Conservation (phyloP, 164 flowering plant species). For the Saururus chinensis region DNA sequence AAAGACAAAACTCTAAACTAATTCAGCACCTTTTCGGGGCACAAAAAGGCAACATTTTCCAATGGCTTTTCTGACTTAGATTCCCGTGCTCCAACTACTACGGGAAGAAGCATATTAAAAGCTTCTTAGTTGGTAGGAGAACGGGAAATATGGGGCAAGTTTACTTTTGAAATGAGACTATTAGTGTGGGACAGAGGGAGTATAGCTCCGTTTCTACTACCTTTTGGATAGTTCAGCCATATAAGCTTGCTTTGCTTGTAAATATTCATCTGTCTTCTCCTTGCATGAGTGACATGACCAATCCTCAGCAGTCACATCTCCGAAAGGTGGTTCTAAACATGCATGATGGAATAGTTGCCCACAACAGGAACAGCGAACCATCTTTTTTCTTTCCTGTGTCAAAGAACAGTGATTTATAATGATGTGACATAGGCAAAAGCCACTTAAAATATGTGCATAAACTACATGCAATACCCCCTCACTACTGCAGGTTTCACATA, state of each 20-base stretch:
- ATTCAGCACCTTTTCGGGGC: too few relatives aligned
- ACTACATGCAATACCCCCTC: slow-evolving; percentile 53
- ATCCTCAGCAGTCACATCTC: slow-evolving; percentile 38
- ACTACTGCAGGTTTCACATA: slow-evolving; percentile 69
- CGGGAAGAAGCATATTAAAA: too few relatives aligned
- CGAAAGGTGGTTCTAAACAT: slow-evolving; percentile 66
- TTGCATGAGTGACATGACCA: slow-evolving; percentile 92
- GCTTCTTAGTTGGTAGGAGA: too few relatives aligned
- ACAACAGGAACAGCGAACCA: slow-evolving; percentile 86
- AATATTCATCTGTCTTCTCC: slow-evolving; percentile 82
- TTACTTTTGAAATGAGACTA: too few relatives aligned
- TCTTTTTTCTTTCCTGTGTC: slow-evolving; percentile 72
- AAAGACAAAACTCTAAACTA: too few relatives aligned
- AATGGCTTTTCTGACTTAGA: too few relatives aligned
- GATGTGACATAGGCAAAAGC: neutral
- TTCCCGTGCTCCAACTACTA: too few relatives aligned
- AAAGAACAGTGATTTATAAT: neutral
- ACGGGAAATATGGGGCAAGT: too few relatives aligned
- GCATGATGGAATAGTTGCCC: slow-evolving; percentile 65
- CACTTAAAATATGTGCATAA: neutral
- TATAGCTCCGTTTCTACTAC: slow-evolving; percentile 18
- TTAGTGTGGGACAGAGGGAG: too few relatives aligned
- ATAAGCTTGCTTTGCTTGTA: slow-evolving; percentile 52
- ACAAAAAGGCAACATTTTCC: too few relatives aligned
- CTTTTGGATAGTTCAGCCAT: slow-evolving; percentile 61